Conservation (phyloP, 1,284 basidiomycete genomes). For the Ustilago esculenta region DNA sequence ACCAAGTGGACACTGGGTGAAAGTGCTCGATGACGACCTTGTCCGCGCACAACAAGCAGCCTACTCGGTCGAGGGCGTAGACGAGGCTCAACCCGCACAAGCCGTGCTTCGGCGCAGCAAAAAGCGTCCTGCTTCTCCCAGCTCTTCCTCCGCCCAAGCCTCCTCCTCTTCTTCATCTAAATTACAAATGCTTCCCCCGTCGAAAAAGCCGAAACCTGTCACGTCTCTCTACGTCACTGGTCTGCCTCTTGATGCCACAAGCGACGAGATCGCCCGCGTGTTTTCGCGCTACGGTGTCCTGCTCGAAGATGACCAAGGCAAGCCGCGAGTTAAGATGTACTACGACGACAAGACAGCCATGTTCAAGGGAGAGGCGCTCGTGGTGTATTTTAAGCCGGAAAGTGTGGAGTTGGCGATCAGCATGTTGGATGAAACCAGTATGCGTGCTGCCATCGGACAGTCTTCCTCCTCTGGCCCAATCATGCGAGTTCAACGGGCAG, state of each 20-base stretch:
- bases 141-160: neutral
- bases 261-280: constrained; percentile 79
- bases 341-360: constrained; percentile 76
- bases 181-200: constrained; percentile 11
- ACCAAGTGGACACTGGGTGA: constrained; percentile 81
- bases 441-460: constrained; percentile 79
- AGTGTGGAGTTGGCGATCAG: constrained; percentile 86
- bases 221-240: constrained; percentile 91
- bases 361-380: constrained; percentile 93
- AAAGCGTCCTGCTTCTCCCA: constrained; percentile 26
- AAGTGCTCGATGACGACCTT: constrained; percentile 89
- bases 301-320: constrained; percentile 86
- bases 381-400: constrained; percentile 97
- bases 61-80: constrained; percentile 39
- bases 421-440: constrained; percentile 89
- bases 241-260: constrained; percentile 80
- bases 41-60: constrained; percentile 58
- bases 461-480: constrained; percentile 69
- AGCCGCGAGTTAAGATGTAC: constrained; percentile 93
- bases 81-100: constrained; percentile 25
- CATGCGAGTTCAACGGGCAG: constrained; percentile 85
- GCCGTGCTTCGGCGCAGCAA: constrained; percentile 37
- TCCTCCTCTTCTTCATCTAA: neutral
- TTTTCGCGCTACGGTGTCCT: constrained; percentile 92
- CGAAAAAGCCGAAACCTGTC: constrained; percentile 42